These are phyloP conservation scores for Candida sp. DNA, from an alignment of 1,139 yeast genomes.

Conservation along the genomic window DNA sequence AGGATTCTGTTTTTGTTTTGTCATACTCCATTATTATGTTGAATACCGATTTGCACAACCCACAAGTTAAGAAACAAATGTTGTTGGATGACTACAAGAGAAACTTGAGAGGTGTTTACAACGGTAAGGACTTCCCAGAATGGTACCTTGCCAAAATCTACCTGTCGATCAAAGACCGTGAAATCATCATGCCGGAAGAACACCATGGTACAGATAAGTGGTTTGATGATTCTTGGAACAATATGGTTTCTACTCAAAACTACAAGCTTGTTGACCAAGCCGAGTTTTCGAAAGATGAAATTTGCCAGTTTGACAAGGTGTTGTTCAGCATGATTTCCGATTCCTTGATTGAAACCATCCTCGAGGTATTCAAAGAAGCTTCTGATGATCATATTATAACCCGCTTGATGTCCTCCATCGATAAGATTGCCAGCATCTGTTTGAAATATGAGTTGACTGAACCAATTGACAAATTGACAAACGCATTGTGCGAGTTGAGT, in stretches of 20 bases:
- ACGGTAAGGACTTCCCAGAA: constrained; percentile 78
- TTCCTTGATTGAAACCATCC: constrained; percentile 67
- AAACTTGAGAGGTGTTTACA: constrained; percentile 82
- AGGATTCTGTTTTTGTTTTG: constrained; percentile 73
- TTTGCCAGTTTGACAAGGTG: constrained; percentile 64
- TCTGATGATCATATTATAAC: constrained; percentile 90
- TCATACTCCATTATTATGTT: constrained; percentile 80
- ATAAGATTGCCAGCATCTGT: constrained; percentile 82
- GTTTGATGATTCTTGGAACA: constrained; percentile 96
- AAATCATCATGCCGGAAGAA: constrained; percentile 98
- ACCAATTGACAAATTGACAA: constrained; percentile 68
- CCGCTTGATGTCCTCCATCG: constrained; percentile 85
- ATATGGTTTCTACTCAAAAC: constrained; percentile 62
- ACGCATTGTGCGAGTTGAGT: constrained; percentile 66
- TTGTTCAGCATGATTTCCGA: constrained; percentile 68
- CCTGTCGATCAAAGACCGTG: constrained; percentile 79
- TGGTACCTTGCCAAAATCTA: constrained; percentile 88
- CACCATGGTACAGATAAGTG: constrained; percentile 87
- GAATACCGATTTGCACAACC: constrained; percentile 80
- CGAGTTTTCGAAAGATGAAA: constrained; percentile 22
- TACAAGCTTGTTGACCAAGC: constrained; percentile 20
- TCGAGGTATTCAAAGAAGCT: constrained; percentile 84
- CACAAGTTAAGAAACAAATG: constrained; percentile 87
- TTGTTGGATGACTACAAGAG: constrained; percentile 78
- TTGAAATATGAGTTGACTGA: constrained; percentile 59